Conservation (phyloP, 1,284 basidiomycete genomes). For the Garcileccinum viscosum region DNA sequence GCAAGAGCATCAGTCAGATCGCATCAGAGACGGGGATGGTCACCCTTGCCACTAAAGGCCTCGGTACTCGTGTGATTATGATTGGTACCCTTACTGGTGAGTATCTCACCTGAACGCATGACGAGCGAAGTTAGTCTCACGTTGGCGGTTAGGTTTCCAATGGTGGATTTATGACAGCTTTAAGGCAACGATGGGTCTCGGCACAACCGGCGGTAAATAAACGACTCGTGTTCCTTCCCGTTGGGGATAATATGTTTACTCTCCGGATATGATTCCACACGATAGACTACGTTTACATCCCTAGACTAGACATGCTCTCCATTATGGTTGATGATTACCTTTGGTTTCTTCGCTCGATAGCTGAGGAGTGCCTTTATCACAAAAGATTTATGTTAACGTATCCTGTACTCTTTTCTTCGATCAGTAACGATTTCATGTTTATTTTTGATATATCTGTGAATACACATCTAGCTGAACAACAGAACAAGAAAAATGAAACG, state of each 20-base stretch:
- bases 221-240: not conserved
- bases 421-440: constrained; percentile 2
- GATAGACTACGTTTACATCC: constrained; percentile 6
- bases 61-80: constrained; percentile 82
- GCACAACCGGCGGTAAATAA: constrained; percentile 86
- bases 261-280: constrained; percentile 10
- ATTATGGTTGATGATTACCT: not conserved
- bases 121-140: not conserved
- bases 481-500: not conserved
- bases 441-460: not conserved
- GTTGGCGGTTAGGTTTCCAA: constrained; percentile 65
- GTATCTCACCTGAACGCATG: constrained; percentile 12
- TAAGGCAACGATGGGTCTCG: constrained; percentile 80
- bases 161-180: constrained; percentile 90
- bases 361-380: not conserved
- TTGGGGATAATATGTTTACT: constrained; percentile 15
- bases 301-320: constrained; percentile 21
- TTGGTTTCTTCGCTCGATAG: not conserved
- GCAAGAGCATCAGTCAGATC: constrained; percentile 73
- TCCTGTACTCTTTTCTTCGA: not conserved
- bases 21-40: constrained; percentile 68
- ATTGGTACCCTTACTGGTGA: constrained; percentile 76
- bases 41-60: constrained; percentile 76
- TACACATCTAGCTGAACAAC: not conserved
- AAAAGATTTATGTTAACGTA: not conserved